A percentile compares a stretch with the other conserved stretches of the same genome.
These are phyloP conservation scores for Scenedesmus sp. DNA, from an alignment of 163 green algal genomes.

Conservation along the genomic window DNA sequence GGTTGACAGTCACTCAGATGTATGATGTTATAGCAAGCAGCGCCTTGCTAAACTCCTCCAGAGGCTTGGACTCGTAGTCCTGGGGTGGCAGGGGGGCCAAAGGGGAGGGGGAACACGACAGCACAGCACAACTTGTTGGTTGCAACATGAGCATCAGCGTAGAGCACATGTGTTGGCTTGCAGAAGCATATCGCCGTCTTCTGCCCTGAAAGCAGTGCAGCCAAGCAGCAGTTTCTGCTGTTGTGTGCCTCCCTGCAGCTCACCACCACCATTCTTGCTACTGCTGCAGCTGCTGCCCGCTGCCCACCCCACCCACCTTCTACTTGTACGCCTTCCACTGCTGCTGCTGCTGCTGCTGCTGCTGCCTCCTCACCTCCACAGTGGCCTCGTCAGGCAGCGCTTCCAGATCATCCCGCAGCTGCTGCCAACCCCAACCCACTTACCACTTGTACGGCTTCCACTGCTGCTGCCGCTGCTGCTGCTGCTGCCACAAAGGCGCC, in stretches of 20 bases:
- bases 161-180: background rate
- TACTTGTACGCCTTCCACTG: background rate
- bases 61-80: constrained; percentile 84
- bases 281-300: background rate
- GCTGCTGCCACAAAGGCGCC: background rate
- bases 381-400: background rate
- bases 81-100: background rate
- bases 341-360: background rate
- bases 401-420: background rate
- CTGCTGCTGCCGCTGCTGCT: background rate
- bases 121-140: background rate
- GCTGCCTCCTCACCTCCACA: background rate
- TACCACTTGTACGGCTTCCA: background rate
- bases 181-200: too few relatives aligned
- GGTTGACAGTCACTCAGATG: background rate
- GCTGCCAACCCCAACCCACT: background rate
- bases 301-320: too few relatives aligned
- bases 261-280: background rate
- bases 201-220: background rate
- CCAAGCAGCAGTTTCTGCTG: background rate
- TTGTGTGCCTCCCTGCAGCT: background rate
- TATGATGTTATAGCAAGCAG: background rate
- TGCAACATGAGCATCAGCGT: too few relatives aligned
- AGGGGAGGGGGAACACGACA: background rate
- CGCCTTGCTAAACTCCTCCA: constrained; percentile 96